These are phyloP conservation scores for Oryza longistaminata DNA, from an alignment of 176 grass and related monocot species.

Conservation along the genomic window DNA sequence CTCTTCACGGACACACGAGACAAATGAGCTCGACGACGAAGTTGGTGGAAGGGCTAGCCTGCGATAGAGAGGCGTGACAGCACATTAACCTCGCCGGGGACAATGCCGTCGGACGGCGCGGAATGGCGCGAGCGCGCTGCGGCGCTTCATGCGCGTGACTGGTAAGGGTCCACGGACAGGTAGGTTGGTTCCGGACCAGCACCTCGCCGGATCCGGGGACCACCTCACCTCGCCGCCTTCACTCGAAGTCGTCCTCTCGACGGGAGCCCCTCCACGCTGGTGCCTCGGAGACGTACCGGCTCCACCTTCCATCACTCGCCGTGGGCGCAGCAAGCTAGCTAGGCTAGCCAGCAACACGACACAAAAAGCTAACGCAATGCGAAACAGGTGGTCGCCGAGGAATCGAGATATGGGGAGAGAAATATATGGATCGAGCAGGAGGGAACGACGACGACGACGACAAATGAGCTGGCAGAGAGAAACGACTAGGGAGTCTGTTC, in stretches of 20 bases:
- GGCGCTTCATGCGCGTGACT: slow-evolving; percentile 68
- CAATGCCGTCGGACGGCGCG: slow-evolving; percentile 21
- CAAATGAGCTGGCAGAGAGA: too few species aligned
- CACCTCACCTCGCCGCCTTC: slow-evolving; percentile 1
- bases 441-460: not conserved
- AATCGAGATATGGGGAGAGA: not conserved
- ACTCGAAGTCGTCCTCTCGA: slow-evolving; percentile 60
- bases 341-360: not conserved
- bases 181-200: slow-evolving; percentile 52
- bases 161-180: slow-evolving; percentile 67
- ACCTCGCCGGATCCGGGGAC: slow-evolving; percentile 42
- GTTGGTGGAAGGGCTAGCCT: too few species aligned
- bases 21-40: too few species aligned
- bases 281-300: slow-evolving; percentile 30
- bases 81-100: slow-evolving; percentile 40
- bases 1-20: slow-evolving; percentile 12
- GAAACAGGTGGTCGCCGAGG: too few species aligned
- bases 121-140: slow-evolving; percentile 46
- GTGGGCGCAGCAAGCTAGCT: not conserved
- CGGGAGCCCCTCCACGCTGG: slow-evolving; percentile 44
- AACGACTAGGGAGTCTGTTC: not conserved
- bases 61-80: too few species aligned
- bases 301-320: not conserved
- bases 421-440: not conserved
- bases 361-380: not conserved